Base-by-base conservation (phyloP, 495 filamentous ascomycete genomes). In the Trichocladium uniseriatum region DNA sequence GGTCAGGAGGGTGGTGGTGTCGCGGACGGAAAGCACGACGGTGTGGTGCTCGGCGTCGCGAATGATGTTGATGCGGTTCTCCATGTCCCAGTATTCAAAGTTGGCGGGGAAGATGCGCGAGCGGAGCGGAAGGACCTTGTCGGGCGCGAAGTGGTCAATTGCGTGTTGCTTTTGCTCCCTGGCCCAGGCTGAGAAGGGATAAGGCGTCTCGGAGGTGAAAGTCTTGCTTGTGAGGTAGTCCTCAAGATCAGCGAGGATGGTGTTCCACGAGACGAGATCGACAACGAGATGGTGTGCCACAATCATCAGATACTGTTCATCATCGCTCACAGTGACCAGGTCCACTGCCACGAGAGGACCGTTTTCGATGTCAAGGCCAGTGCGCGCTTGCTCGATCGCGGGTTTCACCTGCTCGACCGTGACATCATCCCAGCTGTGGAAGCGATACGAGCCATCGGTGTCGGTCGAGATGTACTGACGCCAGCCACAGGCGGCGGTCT, bases 251-350 rank as follows among this genome's bases (percentile, higher is more conserved):
- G 76, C 61, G 5, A 80, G 56, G 1, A 82, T 74, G 0, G 79
- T 66, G 14, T 74, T 59, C 78, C 78, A 82, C 0, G 79, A 82
- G 5, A 81, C 77, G 37, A 80, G 68, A 46, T 82, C 79, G 22
- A 80, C 64, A 2, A 79, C 74, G 10, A 79, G 45, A 53, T 81
- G 79, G 48, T 81, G 77, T 11, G 65, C 75, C 20, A 70, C 68
- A 58, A 82, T 61, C 6, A 75, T 77, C 0, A 73, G 40, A 32
- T 65, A 59, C 6, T 53, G 53, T 4, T 19, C 27, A 2, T 27
- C 38, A 6, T 46, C 34, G 0, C 16, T 29, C 28, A 35, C 41
- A 18, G 21, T 15, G 32, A 8, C 68, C 44, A 11, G 7, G 14
- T 49, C 51, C 10, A 48, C 49, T 6, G 35, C 46, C 65, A 46